Conservation (phyloP, 495 filamentous ascomycete species). For the Aspergillus haitiensis region DNA sequence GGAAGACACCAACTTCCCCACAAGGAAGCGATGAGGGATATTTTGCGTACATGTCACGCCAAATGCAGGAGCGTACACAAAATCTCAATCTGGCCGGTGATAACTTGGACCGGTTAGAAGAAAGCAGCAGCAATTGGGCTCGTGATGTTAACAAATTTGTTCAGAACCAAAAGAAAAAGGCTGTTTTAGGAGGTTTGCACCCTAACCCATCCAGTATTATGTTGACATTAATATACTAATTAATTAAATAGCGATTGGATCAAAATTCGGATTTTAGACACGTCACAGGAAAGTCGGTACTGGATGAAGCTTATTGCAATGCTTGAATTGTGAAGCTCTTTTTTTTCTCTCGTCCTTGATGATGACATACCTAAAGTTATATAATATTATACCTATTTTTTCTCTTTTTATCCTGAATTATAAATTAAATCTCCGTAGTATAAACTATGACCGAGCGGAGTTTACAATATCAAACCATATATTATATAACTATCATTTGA, state of each 20-base stretch:
- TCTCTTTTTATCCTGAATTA: too few relatives aligned
- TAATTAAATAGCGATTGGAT: constrained; percentile 36
- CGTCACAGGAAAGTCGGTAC: background rate
- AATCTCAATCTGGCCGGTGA: constrained; percentile 80
- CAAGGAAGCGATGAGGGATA: constrained; percentile 56
- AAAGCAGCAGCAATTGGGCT: constrained; percentile 76
- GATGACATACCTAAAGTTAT: too few relatives aligned
- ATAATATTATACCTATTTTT: too few relatives aligned
- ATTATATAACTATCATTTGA: too few relatives aligned
- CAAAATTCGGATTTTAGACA: constrained; percentile 44
- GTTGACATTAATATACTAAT: constrained; percentile 4
- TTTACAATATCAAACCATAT: too few relatives aligned
- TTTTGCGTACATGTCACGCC: constrained; percentile 71
- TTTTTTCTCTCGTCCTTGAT: background rate
- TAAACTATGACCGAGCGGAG: too few relatives aligned
- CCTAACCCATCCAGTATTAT: background rate
- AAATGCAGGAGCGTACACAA: constrained; percentile 87
- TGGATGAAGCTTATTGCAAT: background rate
- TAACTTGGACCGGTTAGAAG: constrained; percentile 74
- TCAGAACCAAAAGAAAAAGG: constrained; percentile 77
- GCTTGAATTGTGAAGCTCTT: background rate
- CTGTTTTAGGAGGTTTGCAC: constrained; percentile 64
- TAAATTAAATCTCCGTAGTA: too few relatives aligned
- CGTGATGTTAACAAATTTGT: constrained; percentile 87
- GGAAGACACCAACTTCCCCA: constrained; percentile 27